Conservation (phyloP, 2,329 filamentous ascomycete species). For the Pyrenochaeta sp. region DNA sequence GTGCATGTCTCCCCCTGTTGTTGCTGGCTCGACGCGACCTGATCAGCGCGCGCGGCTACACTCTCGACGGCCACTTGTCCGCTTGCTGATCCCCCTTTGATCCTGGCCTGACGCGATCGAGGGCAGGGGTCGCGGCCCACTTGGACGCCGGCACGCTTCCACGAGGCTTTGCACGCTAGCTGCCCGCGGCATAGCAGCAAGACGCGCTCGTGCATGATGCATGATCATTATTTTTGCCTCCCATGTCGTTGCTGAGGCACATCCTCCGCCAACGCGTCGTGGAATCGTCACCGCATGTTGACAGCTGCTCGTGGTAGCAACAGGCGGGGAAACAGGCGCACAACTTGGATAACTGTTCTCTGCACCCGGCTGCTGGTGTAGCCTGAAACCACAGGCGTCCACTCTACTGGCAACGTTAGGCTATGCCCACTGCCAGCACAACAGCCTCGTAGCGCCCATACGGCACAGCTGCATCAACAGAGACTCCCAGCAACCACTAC, state of each 20-base stretch:
- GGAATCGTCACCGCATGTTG: too few relatives aligned
- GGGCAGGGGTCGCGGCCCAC: constrained; percentile 17
- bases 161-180: constrained; percentile 17
- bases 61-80: constrained; percentile 9
- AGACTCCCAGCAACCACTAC: constrained; percentile 6
- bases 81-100: constrained; percentile 8
- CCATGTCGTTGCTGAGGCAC: constrained; percentile 7
- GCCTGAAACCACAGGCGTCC: constrained; percentile 9
- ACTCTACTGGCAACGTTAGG: constrained; percentile 1
- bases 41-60: constrained; percentile 31
- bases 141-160: constrained; percentile 9
- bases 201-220: constrained; percentile 10
- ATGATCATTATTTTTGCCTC: constrained; percentile 2
- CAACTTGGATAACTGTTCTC: background rate
- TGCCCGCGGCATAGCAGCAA: background rate
- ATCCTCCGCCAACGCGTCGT: constrained; percentile 1
- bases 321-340: constrained; percentile 1
- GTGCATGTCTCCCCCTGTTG: constrained; percentile 18
- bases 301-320: background rate
- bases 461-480: constrained; percentile 27
- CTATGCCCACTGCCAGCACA: constrained; percentile 10
- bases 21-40: constrained; percentile 17
- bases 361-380: constrained; percentile 7
- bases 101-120: constrained; percentile 18
- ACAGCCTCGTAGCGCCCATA: constrained; percentile 26